These are phyloP conservation scores for Cydonia oblonga DNA, from an alignment of 331 rosid genomes.

Conservation along the genomic window DNA sequence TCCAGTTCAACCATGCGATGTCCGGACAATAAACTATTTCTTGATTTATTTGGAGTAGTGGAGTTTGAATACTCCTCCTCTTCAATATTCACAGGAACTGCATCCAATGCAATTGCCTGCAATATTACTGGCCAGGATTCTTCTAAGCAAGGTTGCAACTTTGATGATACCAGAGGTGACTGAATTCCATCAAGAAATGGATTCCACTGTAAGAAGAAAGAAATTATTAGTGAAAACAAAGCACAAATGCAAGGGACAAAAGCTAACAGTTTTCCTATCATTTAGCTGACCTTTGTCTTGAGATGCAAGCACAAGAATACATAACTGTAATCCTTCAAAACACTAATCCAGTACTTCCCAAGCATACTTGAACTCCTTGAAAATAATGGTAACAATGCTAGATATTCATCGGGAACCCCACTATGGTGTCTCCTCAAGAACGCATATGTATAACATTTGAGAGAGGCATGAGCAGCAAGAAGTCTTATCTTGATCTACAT, in stretches of 20 bases:
- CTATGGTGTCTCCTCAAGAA: slow-evolving; percentile 69
- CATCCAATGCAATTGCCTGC: slow-evolving; percentile 92
- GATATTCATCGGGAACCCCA: slow-evolving; percentile 67
- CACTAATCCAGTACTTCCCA: slow-evolving; percentile 84
- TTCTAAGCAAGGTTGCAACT: slow-evolving; percentile 73
- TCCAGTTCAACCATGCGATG: slow-evolving; percentile 82
- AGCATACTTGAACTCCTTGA: slow-evolving; percentile 70
- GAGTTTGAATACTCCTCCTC: slow-evolving; percentile 28
- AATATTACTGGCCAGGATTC: slow-evolving; percentile 96
- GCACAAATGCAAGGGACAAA: background rate
- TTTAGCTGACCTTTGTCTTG: slow-evolving; percentile 55
- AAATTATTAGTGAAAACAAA: background rate
- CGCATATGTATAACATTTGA: slow-evolving; percentile 88
- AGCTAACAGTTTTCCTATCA: slow-evolving; percentile 9
- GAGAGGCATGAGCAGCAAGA: slow-evolving; percentile 97
- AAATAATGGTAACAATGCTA: slow-evolving; percentile 69
- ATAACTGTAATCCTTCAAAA: slow-evolving; percentile 71
- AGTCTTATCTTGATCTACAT: slow-evolving; percentile 88
- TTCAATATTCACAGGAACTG: slow-evolving; percentile 62
- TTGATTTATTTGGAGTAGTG: slow-evolving; percentile 21
- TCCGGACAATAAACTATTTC: slow-evolving; percentile 39
- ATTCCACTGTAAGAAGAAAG: slow-evolving; percentile 58
- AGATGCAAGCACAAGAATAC: slow-evolving; percentile 54
- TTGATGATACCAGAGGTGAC: slow-evolving; percentile 65
- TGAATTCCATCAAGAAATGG: slow-evolving; percentile 87